Evolutionary conservation across 2,329 filamentous ascomycete species (phyloP), one percentile per base, ranked within the genome.

Genomic region (Macrophomina tecta): DNA sequence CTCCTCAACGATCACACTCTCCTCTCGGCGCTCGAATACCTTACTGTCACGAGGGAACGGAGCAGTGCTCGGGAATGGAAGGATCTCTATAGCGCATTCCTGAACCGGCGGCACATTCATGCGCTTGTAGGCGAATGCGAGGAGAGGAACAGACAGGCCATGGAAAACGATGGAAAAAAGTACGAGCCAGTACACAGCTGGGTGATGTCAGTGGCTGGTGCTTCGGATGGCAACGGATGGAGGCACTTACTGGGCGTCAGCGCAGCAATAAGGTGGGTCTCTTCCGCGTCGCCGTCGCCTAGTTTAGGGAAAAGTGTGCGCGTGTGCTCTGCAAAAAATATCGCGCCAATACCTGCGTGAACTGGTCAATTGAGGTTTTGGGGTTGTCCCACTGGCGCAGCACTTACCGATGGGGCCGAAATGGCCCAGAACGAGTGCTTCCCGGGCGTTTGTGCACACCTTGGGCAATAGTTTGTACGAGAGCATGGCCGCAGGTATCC

Each of bases 381-480:
- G 23, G 23, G 23, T 23, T 23, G 3, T 23, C 23, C 23, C 23
- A 23, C 23, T 23, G 23, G 23, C 23, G 23, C 23, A 23, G 23
- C 32, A 6, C 18, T 18, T 18, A 78, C 75, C 76, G 51, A 82
- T 82, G 14, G 80, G 81, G 1, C 79, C 81, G 68, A 82, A 82
- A 68, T 88, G 87, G 0, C 86, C 86, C 84, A 88, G 86, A 67
- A 89, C 88, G 0, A 89, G 71, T 0, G 86, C 86, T 68, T 89
- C 86, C 69, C 84, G 85, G 80, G 82, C 87, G 70, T 81, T 76
- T n/a, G 81, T 80, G 66, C 83, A 81, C 0, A 83, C 80, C 1
- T 76, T 76, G 0, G 85, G 85, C 83, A 88, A 86, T 6, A 86
- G 76, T 69, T 84, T 85, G 74, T 88, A 88, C 1, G 81, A 77